Conservation (phyloP, 2,329 filamentous ascomycete species). For the Fusarium mundagurra region DNA sequence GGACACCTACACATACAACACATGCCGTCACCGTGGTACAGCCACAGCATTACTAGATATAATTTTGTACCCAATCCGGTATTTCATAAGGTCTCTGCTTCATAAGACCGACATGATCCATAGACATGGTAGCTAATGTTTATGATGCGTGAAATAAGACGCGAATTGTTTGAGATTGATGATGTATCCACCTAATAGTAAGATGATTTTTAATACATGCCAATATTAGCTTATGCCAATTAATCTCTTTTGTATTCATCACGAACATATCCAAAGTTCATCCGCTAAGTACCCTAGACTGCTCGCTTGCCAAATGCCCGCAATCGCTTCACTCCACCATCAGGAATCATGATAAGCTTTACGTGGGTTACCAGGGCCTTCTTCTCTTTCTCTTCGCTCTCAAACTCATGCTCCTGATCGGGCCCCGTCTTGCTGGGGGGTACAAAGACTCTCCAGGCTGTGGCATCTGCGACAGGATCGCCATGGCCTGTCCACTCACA, state of each 20-base stretch:
- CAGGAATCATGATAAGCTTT: constrained; percentile 92
- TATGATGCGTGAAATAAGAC: constrained; percentile 20
- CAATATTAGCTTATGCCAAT: background rate
- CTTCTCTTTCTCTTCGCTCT: constrained; percentile 62
- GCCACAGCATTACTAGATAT: constrained; percentile 33
- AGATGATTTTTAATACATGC: background rate
- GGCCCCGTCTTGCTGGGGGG: constrained; percentile 74
- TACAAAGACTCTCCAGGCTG: constrained; percentile 73
- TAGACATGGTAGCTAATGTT: background rate
- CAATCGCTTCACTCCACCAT: constrained; percentile 91
- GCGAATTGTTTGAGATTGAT: constrained; percentile 33
- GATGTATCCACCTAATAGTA: constrained; percentile 1
- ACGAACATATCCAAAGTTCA: background rate
- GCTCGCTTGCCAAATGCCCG: constrained; percentile 57
- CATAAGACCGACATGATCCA: background rate
- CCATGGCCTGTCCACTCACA: constrained; percentile 64
- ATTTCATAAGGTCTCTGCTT: background rate
- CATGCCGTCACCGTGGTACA: constrained; percentile 20
- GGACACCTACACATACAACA: constrained; percentile 2
- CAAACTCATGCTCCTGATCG: constrained; percentile 77
- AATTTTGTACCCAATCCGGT: constrained; percentile 13
- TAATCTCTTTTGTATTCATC: constrained; percentile 5
- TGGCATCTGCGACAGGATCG: constrained; percentile 65
- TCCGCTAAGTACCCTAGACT: constrained; percentile 23
- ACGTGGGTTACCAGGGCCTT: constrained; percentile 78